Evolutionary conservation across 2,329 filamentous ascomycete genomes (phyloP), one percentile per base, ranked within the genome.

Genomic region (Ciborinia camelliae): DNA sequence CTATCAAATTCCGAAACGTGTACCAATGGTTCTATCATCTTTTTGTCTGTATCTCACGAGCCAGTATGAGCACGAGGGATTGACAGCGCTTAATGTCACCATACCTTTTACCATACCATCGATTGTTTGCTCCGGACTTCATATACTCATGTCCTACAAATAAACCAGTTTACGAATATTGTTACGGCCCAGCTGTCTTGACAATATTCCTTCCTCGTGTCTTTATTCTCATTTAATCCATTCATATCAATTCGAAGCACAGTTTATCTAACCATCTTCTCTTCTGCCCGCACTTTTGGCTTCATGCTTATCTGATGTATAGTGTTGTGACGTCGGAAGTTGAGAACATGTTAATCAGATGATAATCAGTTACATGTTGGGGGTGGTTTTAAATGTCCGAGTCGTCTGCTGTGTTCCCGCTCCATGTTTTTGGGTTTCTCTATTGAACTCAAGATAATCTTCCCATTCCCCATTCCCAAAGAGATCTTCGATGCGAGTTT

Each of bases 31-130:
- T 32, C 20, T 10, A 18, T 23, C 2, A 2, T 23, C 39, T n/a
- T n/a, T 32, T 35, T 23, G 28, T 47, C 41, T 23, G 41, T 47
- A 28, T 20, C 28, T 47, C 28, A 35, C 15, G 14, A 58, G 12
- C 28, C 4, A 35, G 12, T 4, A 35, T 23, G 28, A 58, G 41
- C 41, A 58, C 12, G 28, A 58, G 14, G 41, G 47, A 18, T 18
- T 47, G 41, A 47, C 54, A 47, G 54, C 54, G 30, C 28, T 58
- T 35, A 45, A 58, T 47, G 41, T 58, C 41, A 58, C 41, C 54
- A 45, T 23, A 32, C 28, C 39, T 30, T 15, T 30, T 35, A 58
- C 14, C 28, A 58, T 47, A 12, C 14, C 54, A 58, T 23, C 12
- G 28, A 45, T 1, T 26, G 37, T 58, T 47, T 47, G n/a, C n/a